These are phyloP conservation scores for Schizophyllum commune DNA, from an alignment of 1,284 basidiomycete genomes.

Conservation along the genomic window DNA sequence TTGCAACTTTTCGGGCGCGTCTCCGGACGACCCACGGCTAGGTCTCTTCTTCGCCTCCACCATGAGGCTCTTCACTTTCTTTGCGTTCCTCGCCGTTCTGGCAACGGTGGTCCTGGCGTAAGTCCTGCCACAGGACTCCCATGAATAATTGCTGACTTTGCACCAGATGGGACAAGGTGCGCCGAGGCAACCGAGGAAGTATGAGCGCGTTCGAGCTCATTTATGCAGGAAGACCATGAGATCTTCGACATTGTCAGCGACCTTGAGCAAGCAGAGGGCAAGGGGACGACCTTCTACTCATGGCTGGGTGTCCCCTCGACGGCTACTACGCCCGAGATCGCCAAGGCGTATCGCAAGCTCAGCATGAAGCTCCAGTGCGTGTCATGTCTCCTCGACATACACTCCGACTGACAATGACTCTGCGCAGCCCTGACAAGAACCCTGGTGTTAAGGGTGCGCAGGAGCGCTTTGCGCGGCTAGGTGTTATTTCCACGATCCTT, in stretches of 20 bases:
- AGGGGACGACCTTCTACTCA: slow-evolving; percentile 86
- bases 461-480: slow-evolving; percentile 82
- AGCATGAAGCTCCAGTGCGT: slow-evolving; percentile 78
- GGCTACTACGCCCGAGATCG: slow-evolving; percentile 68
- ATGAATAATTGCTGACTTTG: slow-evolving; percentile 2
- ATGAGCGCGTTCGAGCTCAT: slow-evolving; percentile 3
- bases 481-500: slow-evolving; percentile 79
- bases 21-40: slow-evolving; percentile 3
- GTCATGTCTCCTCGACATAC: background rate
- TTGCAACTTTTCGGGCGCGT: slow-evolving; percentile 1
- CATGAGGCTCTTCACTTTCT: slow-evolving; percentile 29
- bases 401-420: slow-evolving; percentile 7
- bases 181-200: slow-evolving; percentile 7
- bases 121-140: slow-evolving; percentile 16
- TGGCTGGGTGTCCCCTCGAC: slow-evolving; percentile 69
- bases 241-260: slow-evolving; percentile 93
- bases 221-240: slow-evolving; percentile 77
- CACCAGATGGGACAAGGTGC: slow-evolving; percentile 62
- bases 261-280: slow-evolving; percentile 79
- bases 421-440: slow-evolving; percentile 84
- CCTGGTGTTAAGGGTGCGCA: slow-evolving; percentile 73
- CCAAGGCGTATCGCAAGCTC: slow-evolving; percentile 83
- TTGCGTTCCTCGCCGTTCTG: slow-evolving; percentile 35
- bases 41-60: slow-evolving; percentile 26
- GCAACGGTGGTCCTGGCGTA: slow-evolving; percentile 40